Conservation (phyloP, 176 grass and related monocot species). For the Aegilops sharonensis region DNA sequence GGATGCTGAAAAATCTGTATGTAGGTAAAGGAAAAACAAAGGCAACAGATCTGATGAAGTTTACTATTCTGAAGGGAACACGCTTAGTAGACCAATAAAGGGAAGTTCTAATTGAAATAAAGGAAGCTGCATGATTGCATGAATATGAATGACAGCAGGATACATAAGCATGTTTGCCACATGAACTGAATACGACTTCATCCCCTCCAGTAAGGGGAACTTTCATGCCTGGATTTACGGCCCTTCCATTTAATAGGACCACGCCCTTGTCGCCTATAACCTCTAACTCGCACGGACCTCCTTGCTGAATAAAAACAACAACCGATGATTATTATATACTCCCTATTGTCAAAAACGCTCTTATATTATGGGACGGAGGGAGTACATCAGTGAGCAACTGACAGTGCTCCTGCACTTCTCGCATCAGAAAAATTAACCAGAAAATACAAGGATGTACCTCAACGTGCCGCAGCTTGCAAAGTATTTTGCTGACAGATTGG, state of each 20-base stretch:
- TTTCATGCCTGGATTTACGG: slow-evolving; percentile 44
- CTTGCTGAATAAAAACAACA: slow-evolving; percentile 37
- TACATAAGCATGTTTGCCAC: slow-evolving; percentile 92
- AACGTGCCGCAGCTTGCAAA: slow-evolving; percentile 71
- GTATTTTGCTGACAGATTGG: slow-evolving; percentile 69
- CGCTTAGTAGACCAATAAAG: slow-evolving; percentile 14
- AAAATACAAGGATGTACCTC: slow-evolving; percentile 53
- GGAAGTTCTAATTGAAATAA: slow-evolving; percentile 14
- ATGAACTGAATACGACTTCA: slow-evolving; percentile 79
- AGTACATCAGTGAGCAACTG: slow-evolving; percentile 8
- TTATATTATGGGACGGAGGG: no score
- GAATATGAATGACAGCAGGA: slow-evolving; percentile 47
- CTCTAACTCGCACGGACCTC: slow-evolving; percentile 56
- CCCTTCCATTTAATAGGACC: slow-evolving; percentile 80
- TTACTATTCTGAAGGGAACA: slow-evolving; percentile 19
- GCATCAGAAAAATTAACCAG: slow-evolving; percentile 14
- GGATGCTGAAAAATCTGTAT: slow-evolving; percentile 96
- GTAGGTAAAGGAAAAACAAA: slow-evolving; percentile 27
- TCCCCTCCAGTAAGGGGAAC: slow-evolving; percentile 82
- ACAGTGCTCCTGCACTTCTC: background rate
- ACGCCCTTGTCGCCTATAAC: slow-evolving; percentile 79
- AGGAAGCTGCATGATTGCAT: slow-evolving; percentile 15
- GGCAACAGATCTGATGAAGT: slow-evolving; percentile 21
- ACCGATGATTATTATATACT: background rate
- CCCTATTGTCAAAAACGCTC: no score